A percentile compares a stretch with the other conserved stretches of the same genome.
phyloP scores from a whole-genome alignment of 176 grass and related monocot species.

The Ensete ventricosum region DNA sequence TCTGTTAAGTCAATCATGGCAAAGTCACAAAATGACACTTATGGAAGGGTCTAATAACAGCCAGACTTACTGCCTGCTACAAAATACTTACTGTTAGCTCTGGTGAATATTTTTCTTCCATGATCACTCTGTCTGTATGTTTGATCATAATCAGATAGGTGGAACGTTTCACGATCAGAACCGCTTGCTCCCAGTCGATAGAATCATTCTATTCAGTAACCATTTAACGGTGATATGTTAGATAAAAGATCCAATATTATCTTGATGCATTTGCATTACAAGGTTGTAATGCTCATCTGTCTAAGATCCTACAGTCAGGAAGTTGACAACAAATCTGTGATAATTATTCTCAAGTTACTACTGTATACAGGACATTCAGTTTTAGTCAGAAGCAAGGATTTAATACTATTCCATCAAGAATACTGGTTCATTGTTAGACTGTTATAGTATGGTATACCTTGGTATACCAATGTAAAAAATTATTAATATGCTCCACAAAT shows the following conservation, averaged over 20 bases:
- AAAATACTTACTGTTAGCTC: constrained; percentile 39
- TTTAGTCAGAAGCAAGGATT: too few relatives aligned
- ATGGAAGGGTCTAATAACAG: background rate
- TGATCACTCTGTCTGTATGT: constrained; percentile 29
- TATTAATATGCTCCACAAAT: too few relatives aligned
- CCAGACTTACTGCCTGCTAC: background rate
- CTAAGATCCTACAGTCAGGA: background rate
- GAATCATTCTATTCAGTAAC: constrained; percentile 34
- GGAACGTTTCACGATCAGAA: constrained; percentile 40
- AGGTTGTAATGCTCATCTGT: background rate
- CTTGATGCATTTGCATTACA: constrained; percentile 5
- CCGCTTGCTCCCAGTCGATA: constrained; percentile 42
- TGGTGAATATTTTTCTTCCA: constrained; percentile 73
- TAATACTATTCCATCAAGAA: too few relatives aligned
- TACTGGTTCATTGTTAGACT: too few relatives aligned
- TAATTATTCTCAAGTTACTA: background rate
- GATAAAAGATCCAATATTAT: background rate
- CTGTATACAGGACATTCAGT: too few relatives aligned
- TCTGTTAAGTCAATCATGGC: constrained; percentile 34
- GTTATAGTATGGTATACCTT: too few relatives aligned
- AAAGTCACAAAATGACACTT: constrained; percentile 9
- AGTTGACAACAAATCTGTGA: background rate
- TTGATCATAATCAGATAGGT: constrained; percentile 50
- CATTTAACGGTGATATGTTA: background rate
- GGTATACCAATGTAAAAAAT: too few relatives aligned